These are phyloP conservation scores for Elsinoe arachidis DNA, from an alignment of 2,329 filamentous ascomycete species.

Conservation along the genomic window DNA sequence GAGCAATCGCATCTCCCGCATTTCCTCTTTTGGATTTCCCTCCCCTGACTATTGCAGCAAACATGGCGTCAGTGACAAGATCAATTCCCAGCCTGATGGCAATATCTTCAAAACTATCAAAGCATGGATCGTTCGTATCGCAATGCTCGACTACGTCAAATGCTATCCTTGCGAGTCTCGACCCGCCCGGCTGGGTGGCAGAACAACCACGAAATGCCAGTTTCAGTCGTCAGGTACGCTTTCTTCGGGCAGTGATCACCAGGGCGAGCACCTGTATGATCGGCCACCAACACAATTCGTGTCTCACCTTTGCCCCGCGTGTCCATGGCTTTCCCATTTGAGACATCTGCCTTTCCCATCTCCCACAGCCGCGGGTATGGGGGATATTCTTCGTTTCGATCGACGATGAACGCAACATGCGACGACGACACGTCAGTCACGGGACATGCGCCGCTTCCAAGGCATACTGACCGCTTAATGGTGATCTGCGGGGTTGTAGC, in stretches of 20 bases:
- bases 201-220: not conserved
- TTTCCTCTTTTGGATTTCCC: not conserved
- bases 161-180: not conserved
- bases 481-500: not conserved
- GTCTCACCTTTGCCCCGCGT: not conserved
- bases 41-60: slow-evolving; percentile 6
- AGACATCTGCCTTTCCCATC: not conserved
- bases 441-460: not conserved
- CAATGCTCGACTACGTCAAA: not conserved
- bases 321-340: not conserved
- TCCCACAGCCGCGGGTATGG: not conserved
- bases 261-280: slow-evolving; percentile 1
- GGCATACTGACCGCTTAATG: not conserved
- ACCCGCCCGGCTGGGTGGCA: not conserved
- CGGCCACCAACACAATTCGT: not conserved
- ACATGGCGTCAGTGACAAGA: slow-evolving; percentile 1
- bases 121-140: slow-evolving; percentile 8
- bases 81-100: not conserved
- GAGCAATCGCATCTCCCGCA: not conserved
- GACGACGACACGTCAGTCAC: not conserved
- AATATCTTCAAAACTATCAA: not conserved
- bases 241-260: not conserved
- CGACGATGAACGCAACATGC: not conserved
- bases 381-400: not conserved
- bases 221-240: not conserved